Conservation (phyloP, 108 stramenopile species). For the Pseudonitzschia multiseries region DNA sequence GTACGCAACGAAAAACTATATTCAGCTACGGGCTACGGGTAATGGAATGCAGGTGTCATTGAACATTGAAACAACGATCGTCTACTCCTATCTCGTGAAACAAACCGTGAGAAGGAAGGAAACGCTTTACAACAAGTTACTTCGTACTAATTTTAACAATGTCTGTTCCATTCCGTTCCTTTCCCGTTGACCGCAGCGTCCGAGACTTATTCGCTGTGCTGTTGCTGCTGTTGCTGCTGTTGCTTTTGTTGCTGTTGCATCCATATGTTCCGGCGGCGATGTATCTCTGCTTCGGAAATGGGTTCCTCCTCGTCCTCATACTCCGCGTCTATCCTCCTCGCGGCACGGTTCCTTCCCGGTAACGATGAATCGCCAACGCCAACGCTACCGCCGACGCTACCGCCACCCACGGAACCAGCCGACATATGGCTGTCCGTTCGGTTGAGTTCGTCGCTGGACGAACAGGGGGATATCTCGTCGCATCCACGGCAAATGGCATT, state of each 20-base stretch:
- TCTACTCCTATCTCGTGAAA: no score
- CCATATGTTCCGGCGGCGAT: constrained; percentile 7
- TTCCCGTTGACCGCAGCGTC: no score
- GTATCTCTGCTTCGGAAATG: constrained; percentile 8
- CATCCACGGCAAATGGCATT: not conserved
- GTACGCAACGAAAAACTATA: no score
- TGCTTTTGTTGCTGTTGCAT: not conserved
- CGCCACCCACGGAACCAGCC: not conserved
- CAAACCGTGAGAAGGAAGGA: no score
- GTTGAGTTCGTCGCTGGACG: not conserved
- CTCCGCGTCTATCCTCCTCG: not conserved
- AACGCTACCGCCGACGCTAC: no score
- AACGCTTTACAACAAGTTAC: no score
- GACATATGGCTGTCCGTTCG: not conserved
- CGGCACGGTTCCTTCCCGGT: not conserved
- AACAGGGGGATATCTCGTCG: not conserved
- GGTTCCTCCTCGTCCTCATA: not conserved
- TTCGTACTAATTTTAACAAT: no score
- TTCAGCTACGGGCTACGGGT: no score
- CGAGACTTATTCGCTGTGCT: not conserved
- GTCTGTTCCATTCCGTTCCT: no score
- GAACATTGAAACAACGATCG: no score
- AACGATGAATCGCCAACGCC: no score
- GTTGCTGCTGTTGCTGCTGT: constrained; percentile 6
- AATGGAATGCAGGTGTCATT: no score